Evolutionary conservation across 805 yeast species (phyloP), one percentile per base, ranked within the genome.

Genomic region (Saturnispora saitoi): DNA sequence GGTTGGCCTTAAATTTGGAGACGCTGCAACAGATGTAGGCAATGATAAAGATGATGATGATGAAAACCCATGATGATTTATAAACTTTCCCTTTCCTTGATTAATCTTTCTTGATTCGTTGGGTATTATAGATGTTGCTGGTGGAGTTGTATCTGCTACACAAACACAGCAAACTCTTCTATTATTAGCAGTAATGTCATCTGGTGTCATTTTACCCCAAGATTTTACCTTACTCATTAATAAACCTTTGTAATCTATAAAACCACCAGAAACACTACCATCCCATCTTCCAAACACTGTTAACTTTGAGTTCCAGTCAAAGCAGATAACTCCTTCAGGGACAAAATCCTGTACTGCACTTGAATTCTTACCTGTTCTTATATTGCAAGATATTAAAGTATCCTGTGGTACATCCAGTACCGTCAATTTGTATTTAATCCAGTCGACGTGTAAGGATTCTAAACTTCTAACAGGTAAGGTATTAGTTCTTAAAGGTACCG

Each of bases 211-310:
- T 15, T 32, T 22, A 15, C 48, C 50, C 48, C 51, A 48, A 8
- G 38, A 34, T 28, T 50, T 46, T 17, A 48, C 42, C 28, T 53
- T 49, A 11, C 48, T 42, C 37, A 53, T 20, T 15, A 51, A 15
- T 26, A 53, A 38, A 11, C 56, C 56, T 48, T 54, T 54, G 43
- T 47, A 40, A 42, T 61, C 58, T 17, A 63, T 28, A 9, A 60
- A 45, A 1, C 62, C 53, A 14, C 63, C 62, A n/a, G 32, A 57
- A 2, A 67, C 56, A 28, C 57, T 55, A 26, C 69, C 67, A 53
- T 66, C 67, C 65, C 66, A 64, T 48, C 64, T 54, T 8, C 69
- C 70, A 49, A 61, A 63, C 0, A 60, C 50, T 2, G 65, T 44
- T 19, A 54, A 51, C 48, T 60, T 60, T 17, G 54, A 51, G 5